Evolutionary conservation across 2,329 filamentous ascomycete genomes (phyloP), one percentile per base, ranked within the genome.

Genomic region (Chaetoscypha palmicola): DNA sequence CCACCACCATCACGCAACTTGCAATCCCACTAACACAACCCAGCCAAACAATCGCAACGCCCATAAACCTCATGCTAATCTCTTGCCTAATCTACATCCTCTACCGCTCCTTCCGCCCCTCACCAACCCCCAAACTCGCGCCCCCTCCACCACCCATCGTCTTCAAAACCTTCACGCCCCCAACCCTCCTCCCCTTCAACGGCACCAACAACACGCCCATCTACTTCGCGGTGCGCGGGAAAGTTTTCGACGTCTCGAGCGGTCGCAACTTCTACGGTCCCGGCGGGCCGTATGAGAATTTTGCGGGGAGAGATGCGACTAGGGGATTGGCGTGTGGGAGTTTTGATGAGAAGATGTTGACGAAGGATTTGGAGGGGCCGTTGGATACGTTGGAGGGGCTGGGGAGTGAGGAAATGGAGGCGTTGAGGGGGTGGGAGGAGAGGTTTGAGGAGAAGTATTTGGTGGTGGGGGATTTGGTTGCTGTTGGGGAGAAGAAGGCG

Each of bases 231-330:
- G 89, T 97, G 14, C 85, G 88, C 32, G 90, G 92, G 41, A 81
- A 80, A 39, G 83, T 97, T 51, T 97, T 96, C 63, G 92, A 98
- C 63, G 91, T 97, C 19, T 80, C 82, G 0, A 70, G 80, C 11
- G 91, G 92, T 19, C 79, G 83, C 60, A 90, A 94, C 70, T 97
- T 97, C 66, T 98, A 98, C 68, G 92, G 92, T 3, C 92, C 92
- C 16, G 90, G 89, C 10, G 91, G 91, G 0, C 89, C 91, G 2
- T 98, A 98, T 65, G 82, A 83, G 64, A 97, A 97, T 69, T 98
- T 98, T 62, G 92, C 92, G 0, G 92, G 92, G 0, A 74, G 90
- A 30, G 92, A 98, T 66, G 92, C 92, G 16, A 88, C 79, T 52
- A 76, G 91, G 41, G 92, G 92, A 1, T 69, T 98, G 48, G 91